phyloP scores from a whole-genome alignment of 2,329 filamentous ascomycete genomes.

The Alternaria alternata region DNA sequence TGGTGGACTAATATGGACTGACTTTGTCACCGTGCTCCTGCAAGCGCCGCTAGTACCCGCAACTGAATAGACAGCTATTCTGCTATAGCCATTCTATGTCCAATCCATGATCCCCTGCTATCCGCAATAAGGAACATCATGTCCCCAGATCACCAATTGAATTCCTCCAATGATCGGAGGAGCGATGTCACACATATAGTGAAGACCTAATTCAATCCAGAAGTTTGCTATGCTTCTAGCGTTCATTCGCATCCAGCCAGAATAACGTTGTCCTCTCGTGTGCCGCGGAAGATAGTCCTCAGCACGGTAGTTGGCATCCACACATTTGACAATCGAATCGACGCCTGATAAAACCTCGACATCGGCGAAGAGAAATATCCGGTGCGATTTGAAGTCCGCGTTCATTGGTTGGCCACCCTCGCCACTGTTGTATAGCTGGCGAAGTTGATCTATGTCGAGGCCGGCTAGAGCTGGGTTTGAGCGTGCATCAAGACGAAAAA shows the following conservation, averaged over 20 bases:
- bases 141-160: neutral
- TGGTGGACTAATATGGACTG: too few species aligned
- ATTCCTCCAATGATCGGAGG: conserved; percentile 10
- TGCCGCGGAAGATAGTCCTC: conserved; percentile 10
- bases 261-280: conserved; percentile 12
- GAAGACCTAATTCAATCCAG: conserved; percentile 3
- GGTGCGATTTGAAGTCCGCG: conserved; percentile 10
- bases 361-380: conserved; percentile 10
- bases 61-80: too few species aligned
- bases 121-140: too few species aligned
- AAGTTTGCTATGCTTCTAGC: conserved; percentile 7
- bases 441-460: conserved; percentile 22
- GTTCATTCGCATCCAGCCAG: conserved; percentile 17
- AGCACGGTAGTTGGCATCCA: conserved; percentile 14
- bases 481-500: conserved; percentile 25
- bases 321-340: conserved; percentile 14
- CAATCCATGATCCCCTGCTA: too few species aligned
- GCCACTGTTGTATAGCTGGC: conserved; percentile 17
- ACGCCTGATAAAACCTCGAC: conserved; percentile 12
- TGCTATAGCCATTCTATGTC: too few species aligned
- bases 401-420: conserved; percentile 21
- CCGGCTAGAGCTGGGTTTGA: conserved; percentile 17
- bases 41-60: too few species aligned
- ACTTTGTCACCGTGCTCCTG: too few species aligned
- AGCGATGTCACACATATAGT: neutral